Evolutionary conservation across 495 filamentous ascomycete species (phyloP).

Genomic region (Cryomyces minteri): DNA sequence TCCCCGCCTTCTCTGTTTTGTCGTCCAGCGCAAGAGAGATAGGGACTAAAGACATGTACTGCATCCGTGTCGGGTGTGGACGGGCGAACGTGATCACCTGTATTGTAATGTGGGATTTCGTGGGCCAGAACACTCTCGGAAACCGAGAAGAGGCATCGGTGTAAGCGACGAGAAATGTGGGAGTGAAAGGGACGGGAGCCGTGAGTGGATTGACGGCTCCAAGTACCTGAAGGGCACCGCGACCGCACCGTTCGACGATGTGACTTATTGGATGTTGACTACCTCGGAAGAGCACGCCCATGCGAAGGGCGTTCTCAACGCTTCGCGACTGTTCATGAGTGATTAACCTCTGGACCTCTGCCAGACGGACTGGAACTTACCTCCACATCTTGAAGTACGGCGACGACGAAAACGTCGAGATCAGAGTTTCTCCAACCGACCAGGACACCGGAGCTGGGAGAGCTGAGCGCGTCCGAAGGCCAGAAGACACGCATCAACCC

Average conservation of each 20-base stretch:
- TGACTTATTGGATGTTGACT: conserved; percentile 63
- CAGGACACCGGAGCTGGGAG: conserved; percentile 52
- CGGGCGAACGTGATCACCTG: conserved; percentile 82
- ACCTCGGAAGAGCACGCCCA: conserved; percentile 67
- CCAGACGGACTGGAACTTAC: conserved; percentile 26
- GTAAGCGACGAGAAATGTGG: conserved; percentile 51
- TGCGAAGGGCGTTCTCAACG: conserved; percentile 74
- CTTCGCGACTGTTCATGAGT: conserved; percentile 33
- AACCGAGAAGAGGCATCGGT: conserved; percentile 35
- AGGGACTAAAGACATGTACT: conserved; percentile 82
- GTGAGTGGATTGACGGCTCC: conserved; percentile 50
- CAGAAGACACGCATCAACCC: conserved; percentile 95
- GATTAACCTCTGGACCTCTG: neutral
- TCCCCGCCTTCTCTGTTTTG: conserved; percentile 29
- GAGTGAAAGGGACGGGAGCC: conserved; percentile 36
- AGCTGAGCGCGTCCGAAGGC: conserved; percentile 69
- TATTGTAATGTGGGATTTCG: conserved; percentile 39
- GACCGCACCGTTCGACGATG: conserved; percentile 71
- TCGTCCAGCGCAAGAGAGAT: conserved; percentile 80
- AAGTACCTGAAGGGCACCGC: conserved; percentile 66
- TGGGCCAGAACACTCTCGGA: conserved; percentile 56
- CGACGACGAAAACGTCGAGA: conserved; percentile 74
- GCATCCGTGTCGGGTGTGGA: conserved; percentile 77
- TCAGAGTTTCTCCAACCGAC: conserved; percentile 93
- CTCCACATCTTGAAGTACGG: conserved; percentile 81